Percentiles rank a stretch among this genome's conserved stretches.
Conservation (phyloP, 352 stramenopile genomes). For the Pythium diclinum region DNA sequence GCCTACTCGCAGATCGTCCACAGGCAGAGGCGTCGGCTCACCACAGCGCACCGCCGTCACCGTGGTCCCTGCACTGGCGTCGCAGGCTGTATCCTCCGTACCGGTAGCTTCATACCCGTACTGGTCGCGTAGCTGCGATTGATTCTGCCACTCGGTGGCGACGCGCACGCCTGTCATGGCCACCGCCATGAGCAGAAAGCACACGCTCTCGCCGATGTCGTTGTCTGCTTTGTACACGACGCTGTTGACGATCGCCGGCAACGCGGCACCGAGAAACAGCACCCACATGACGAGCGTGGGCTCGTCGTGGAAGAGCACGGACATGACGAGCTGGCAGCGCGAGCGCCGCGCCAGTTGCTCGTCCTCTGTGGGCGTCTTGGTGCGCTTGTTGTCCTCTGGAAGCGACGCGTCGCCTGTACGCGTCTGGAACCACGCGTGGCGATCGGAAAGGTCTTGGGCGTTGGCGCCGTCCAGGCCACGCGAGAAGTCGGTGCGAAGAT, state of each 20-base stretch:
- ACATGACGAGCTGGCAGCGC: background rate
- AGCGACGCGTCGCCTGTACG: background rate
- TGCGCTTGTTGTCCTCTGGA: background rate
- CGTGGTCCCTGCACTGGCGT: background rate
- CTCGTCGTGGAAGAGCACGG: slow-evolving; percentile 3
- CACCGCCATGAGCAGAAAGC: slow-evolving; percentile 1
- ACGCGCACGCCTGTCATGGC: slow-evolving; percentile 1
- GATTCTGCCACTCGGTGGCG: slow-evolving; percentile 1
- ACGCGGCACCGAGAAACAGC: background rate
- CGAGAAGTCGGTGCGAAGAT: background rate
- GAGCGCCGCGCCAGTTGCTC: background rate
- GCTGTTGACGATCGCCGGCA: no score
- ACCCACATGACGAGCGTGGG: background rate
- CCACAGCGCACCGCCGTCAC: background rate
- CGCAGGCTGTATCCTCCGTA: no score
- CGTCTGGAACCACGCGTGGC: background rate
- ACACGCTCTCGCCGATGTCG: slow-evolving; percentile 3
- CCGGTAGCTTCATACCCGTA: background rate
- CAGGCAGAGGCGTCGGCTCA: background rate
- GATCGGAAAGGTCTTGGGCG: background rate
- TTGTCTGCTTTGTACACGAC: background rate
- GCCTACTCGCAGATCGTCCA: slow-evolving; percentile 1
- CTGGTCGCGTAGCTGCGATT: background rate
- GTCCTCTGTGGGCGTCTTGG: background rate
- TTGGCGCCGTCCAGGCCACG: background rate